A percentile compares a stretch with the other conserved stretches of the same genome.
Evolutionary conservation across 2,329 filamentous ascomycete species (phyloP).

Genomic region (Fusarium kyushuense): DNA sequence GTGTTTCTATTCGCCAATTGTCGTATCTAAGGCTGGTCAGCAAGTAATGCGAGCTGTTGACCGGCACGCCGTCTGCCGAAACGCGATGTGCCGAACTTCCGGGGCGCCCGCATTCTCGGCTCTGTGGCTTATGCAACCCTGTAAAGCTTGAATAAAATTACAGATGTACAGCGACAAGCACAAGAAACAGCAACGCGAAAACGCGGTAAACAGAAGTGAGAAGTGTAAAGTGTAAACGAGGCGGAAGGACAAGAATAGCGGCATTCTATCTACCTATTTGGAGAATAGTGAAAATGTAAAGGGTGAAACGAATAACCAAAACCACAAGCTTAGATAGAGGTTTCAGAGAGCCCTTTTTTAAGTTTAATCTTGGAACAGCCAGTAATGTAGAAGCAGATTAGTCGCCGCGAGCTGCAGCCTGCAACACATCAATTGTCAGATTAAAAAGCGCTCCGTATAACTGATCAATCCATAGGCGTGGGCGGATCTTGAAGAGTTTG

Average conservation of each 20-base stretch:
- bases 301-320: constrained; percentile 73
- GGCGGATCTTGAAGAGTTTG: background rate
- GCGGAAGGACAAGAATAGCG: constrained; percentile 2
- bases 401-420: constrained; percentile 51
- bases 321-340: constrained; percentile 58
- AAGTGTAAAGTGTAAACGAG: background rate
- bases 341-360: constrained; percentile 72
- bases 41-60: constrained; percentile 20
- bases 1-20: constrained; percentile 30
- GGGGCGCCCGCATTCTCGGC: constrained; percentile 31
- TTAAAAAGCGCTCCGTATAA: constrained; percentile 48
- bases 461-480: too few relatives aligned
- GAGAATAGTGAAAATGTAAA: constrained; percentile 59
- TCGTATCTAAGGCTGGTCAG: constrained; percentile 23
- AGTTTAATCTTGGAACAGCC: constrained; percentile 66
- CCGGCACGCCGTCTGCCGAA: constrained; percentile 43
- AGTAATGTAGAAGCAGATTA: constrained; percentile 67
- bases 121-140: constrained; percentile 27
- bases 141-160: background rate
- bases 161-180: background rate
- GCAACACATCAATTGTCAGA: constrained; percentile 66
- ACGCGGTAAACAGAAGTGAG: background rate
- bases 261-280: background rate
- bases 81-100: constrained; percentile 47
- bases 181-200: background rate